phyloP scores from a whole-genome alignment of 129 eudicot species.

The Artemisia tridentata region DNA sequence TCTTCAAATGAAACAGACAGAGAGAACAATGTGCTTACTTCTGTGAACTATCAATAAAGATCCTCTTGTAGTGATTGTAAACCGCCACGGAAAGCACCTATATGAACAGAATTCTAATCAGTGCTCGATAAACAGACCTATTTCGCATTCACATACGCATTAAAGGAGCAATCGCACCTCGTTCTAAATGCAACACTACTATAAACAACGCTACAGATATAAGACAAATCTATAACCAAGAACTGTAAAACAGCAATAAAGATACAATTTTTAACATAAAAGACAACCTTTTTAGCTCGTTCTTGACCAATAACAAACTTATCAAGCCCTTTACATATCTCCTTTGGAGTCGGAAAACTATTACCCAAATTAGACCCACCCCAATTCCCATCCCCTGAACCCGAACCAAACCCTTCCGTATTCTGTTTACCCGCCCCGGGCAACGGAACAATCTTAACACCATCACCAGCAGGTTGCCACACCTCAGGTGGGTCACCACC shows the following conservation, averaged over 20 bases:
- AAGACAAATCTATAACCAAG: too few relatives aligned
- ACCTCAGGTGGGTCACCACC: slow-evolving; percentile 78
- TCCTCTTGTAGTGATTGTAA: slow-evolving; percentile 36
- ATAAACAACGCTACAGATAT: too few relatives aligned
- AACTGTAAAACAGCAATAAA: too few relatives aligned
- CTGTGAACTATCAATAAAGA: slow-evolving; percentile 22
- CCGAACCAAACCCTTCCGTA: slow-evolving; percentile 42
- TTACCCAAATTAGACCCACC: slow-evolving; percentile 67
- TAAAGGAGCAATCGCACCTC: slow-evolving; percentile 1
- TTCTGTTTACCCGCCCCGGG: slow-evolving; percentile 9
- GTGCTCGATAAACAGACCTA: not conserved
- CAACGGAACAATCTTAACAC: slow-evolving; percentile 42
- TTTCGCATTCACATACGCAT: not conserved
- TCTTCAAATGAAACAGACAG: not conserved
- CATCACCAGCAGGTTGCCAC: slow-evolving; percentile 69
- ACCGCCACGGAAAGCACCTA: slow-evolving; percentile 36
- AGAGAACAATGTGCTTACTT: slow-evolving; percentile 21
- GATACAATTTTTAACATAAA: not conserved
- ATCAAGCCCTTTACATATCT: slow-evolving; percentile 51
- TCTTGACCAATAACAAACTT: slow-evolving; percentile 51
- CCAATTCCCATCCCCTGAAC: slow-evolving; percentile 53
- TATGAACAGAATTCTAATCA: not conserved
- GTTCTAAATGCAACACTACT: too few relatives aligned
- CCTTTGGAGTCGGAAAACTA: slow-evolving; percentile 63
- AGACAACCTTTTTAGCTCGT: slow-evolving; percentile 28